Conservation (phyloP, 352 stramenopile genomes). For the Phytophthora kernoviae region DNA sequence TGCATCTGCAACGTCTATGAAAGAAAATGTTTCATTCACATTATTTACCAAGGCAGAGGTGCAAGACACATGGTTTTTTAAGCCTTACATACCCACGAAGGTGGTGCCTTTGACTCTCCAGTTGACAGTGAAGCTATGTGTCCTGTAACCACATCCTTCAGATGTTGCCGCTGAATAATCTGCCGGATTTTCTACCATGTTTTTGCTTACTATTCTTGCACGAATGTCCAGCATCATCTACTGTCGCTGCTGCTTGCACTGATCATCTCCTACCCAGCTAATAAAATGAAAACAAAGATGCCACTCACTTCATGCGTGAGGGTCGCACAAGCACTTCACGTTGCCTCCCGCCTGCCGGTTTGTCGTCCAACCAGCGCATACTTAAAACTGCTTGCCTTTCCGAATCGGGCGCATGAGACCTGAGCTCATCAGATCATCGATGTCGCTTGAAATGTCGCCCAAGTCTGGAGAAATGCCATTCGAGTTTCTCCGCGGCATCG, state of each 20-base stretch:
- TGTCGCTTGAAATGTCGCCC: slow-evolving; percentile 46
- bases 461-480: slow-evolving; percentile 46
- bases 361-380: slow-evolving; percentile 3
- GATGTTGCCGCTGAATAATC: not conserved
- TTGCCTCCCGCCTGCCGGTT: slow-evolving; percentile 3
- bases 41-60: no score
- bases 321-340: slow-evolving; percentile 14
- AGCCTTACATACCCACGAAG: no score
- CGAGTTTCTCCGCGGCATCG: slow-evolving; percentile 34
- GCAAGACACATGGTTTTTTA: not conserved
- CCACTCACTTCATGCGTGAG: slow-evolving; percentile 14
- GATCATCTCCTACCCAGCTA: slow-evolving; percentile 12
- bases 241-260: slow-evolving; percentile 10
- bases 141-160: slow-evolving; percentile 5
- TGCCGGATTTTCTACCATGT: slow-evolving; percentile 24
- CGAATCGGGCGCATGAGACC: slow-evolving; percentile 70
- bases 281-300: slow-evolving; percentile 31
- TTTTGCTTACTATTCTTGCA: slow-evolving; percentile 6
- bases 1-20: not conserved
- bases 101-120: no score
- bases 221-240: slow-evolving; percentile 18
- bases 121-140: no score
- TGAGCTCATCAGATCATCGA: slow-evolving; percentile 55
- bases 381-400: slow-evolving; percentile 63
- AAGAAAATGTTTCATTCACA: not conserved